Evolutionary conservation across 352 stramenopile species (phyloP).

Genomic region (Thraustochytrium sp.): DNA sequence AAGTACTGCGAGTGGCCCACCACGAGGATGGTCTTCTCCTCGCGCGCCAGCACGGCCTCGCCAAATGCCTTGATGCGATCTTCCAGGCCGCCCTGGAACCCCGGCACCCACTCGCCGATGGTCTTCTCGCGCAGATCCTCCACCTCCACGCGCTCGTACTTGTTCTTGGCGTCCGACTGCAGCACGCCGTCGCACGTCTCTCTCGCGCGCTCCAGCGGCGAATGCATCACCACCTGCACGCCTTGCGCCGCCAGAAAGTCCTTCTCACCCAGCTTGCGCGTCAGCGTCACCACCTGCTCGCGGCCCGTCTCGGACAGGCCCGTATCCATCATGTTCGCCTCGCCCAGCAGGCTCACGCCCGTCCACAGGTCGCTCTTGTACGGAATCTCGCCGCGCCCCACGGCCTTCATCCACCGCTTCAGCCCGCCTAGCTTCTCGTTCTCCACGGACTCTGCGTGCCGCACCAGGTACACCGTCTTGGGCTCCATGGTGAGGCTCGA

Average conservation of each 20-base stretch:
- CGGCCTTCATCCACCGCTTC: background rate
- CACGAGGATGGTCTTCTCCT: background rate
- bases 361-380: background rate
- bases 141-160: background rate
- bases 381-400: background rate
- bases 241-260: background rate
- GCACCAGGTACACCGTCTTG: constrained; percentile 15
- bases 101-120: background rate
- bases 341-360: background rate
- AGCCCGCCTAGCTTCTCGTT: constrained; percentile 24
- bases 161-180: background rate
- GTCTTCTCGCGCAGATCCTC: background rate
- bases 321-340: background rate
- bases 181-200: constrained; percentile 19
- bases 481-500: background rate
- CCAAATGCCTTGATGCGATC: background rate
- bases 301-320: background rate
- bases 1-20: constrained; percentile 32
- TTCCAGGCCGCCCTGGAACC: background rate
- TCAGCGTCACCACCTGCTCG: background rate
- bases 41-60: background rate
- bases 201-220: background rate
- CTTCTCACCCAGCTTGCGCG: background rate
- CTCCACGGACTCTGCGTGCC: background rate
- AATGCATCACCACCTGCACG: background rate